Percentiles rank a stretch among this genome's conserved stretches.
Conservation (phyloP, 129 eudicot species). For the Ambrosia artemisiifolia region DNA sequence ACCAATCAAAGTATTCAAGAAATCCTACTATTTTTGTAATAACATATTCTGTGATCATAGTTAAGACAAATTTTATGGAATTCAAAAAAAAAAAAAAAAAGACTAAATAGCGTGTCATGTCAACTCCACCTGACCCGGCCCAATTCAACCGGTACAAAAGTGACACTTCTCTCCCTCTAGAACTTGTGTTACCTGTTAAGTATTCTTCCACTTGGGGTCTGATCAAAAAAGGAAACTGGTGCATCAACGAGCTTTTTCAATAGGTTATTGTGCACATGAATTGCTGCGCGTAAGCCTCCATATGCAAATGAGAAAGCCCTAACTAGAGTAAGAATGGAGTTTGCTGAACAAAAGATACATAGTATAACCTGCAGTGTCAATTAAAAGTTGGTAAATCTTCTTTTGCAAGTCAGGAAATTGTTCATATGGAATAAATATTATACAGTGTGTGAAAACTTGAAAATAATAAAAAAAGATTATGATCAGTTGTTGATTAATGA, state of each 20-base stretch:
- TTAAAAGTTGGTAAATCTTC: conserved; percentile 1
- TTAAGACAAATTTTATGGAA: not conserved
- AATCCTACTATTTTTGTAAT: not conserved
- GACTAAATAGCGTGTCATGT: not conserved
- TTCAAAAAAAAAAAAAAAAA: not conserved
- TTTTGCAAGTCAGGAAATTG: conserved; percentile 1
- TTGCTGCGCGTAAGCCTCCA: conserved; percentile 93
- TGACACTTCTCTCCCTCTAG: not conserved
- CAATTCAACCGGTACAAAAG: not conserved
- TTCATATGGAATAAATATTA: not conserved
- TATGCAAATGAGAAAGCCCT: conserved; percentile 94
- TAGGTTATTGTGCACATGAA: conserved; percentile 66
- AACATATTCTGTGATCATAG: not conserved
- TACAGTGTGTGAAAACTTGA: not conserved
- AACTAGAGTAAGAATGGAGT: conserved; percentile 67
- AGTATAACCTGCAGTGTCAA: conserved; percentile 56
- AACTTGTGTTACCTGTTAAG: conserved; percentile 65
- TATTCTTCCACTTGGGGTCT: conserved; percentile 94
- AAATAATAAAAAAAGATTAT: not conserved
- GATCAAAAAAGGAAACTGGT: conserved; percentile 80
- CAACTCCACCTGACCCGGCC: not conserved
- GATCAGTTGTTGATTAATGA: not conserved
- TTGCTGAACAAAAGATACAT: conserved; percentile 51
- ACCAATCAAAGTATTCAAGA: not conserved
- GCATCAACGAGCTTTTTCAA: conserved; percentile 67